Evolutionary conservation across 441 rosid species (phyloP).

Genomic region (Theobroma grandiflorum): DNA sequence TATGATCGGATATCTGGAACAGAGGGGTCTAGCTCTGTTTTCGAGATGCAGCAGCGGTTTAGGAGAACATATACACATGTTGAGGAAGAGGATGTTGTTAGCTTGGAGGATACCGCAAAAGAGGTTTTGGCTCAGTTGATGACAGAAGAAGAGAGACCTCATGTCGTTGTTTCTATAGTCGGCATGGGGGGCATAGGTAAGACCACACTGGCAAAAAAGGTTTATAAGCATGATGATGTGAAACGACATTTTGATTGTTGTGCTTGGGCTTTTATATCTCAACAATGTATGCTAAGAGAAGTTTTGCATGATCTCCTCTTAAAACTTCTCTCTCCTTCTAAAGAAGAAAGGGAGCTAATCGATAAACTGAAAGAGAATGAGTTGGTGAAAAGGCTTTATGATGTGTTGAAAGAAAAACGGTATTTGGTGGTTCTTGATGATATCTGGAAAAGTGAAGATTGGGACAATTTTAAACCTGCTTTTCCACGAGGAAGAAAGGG

Average conservation of each 20-base stretch:
- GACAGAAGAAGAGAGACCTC: not conserved
- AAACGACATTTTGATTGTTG: not conserved
- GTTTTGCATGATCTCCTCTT: not conserved
- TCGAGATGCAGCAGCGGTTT: not conserved
- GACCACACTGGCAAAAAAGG: not conserved
- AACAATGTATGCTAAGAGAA: not conserved
- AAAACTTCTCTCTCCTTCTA: not conserved
- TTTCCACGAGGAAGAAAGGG: constrained; percentile 7
- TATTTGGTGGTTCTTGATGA: not conserved
- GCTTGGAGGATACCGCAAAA: not conserved
- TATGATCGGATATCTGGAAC: not conserved
- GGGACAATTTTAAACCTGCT: not conserved
- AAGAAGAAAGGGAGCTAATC: not conserved
- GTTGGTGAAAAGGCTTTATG: not conserved
- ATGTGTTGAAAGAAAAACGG: not conserved
- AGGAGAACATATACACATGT: constrained; percentile 14
- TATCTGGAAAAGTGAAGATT: not conserved
- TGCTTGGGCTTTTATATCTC: not conserved
- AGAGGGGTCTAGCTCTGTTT: not conserved
- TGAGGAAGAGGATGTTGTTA: not conserved
- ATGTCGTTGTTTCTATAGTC: not conserved
- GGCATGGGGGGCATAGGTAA: constrained; percentile 14
- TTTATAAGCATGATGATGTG: not conserved
- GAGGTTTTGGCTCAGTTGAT: not conserved
- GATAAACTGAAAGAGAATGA: not conserved